phyloP scores from a whole-genome alignment of 169 alveolate genomes.

The Ophryocystis elektroscirrha region DNA sequence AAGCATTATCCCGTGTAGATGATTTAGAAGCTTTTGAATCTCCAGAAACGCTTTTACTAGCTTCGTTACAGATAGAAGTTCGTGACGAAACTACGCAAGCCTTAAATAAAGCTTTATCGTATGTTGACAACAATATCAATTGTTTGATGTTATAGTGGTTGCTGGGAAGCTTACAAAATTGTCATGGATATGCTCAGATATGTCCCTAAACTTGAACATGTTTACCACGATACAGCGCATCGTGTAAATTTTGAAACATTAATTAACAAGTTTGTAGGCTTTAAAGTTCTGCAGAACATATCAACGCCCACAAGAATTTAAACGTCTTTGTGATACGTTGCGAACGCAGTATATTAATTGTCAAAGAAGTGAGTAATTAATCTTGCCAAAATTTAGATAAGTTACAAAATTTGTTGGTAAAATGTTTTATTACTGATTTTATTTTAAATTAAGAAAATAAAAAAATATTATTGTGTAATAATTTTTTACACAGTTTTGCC shows the following conservation, averaged over 20 bases:
- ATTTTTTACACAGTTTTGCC: too few species aligned
- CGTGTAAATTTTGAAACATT: too few species aligned
- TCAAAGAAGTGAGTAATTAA: too few species aligned
- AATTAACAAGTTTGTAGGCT: too few species aligned
- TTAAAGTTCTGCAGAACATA: conserved; percentile 67
- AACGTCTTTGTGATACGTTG: conserved; percentile 69
- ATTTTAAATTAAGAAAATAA: too few species aligned
- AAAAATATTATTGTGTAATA: too few species aligned
- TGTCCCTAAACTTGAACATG: conserved; percentile 69
- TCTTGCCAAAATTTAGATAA: too few species aligned
- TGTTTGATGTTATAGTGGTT: conserved; percentile 25
- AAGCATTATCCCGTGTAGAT: neutral
- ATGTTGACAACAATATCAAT: neutral
- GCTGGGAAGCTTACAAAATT: conserved; percentile 79
- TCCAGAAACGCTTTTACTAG: conserved; percentile 26
- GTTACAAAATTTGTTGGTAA: too few species aligned
- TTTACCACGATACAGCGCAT: conserved; percentile 78
- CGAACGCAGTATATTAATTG: conserved; percentile 62
- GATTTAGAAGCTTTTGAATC: conserved; percentile 23
- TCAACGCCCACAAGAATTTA: conserved; percentile 67
- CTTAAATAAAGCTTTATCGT: neutral
- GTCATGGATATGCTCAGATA: conserved; percentile 70
- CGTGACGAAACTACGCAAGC: neutral
- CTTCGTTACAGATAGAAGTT: neutral
- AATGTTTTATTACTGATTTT: too few species aligned